Percentiles rank a stretch among this genome's conserved stretches.
Evolutionary conservation across 305 asterid species (phyloP).

Genomic region (Ajuga reptans): DNA sequence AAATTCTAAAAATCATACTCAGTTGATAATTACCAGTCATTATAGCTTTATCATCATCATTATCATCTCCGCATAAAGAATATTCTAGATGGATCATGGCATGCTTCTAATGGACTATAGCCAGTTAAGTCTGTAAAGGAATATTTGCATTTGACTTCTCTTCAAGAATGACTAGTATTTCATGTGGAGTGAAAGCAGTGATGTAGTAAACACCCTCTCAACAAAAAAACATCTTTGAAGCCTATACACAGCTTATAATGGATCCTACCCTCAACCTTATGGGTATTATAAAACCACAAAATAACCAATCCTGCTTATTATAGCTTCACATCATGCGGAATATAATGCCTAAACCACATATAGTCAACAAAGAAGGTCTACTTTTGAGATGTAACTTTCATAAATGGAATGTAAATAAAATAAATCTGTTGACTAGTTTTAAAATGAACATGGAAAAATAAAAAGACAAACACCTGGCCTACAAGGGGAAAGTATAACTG

Average conservation of each 20-base stretch:
- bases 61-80: background rate
- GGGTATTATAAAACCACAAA: background rate
- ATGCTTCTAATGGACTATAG: background rate
- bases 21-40: background rate
- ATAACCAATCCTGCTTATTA: background rate
- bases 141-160: background rate
- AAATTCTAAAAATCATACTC: constrained; percentile 6
- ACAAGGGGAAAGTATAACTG: constrained; percentile 92
- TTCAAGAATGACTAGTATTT: background rate
- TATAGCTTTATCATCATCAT: constrained; percentile 1
- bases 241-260: too few relatives aligned
- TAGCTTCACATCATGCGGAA: background rate
- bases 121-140: background rate
- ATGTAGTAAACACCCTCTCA: too few relatives aligned
- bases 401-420: background rate
- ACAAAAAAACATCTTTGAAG: too few relatives aligned
- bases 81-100: background rate
- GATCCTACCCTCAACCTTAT: too few relatives aligned
- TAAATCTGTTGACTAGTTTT: background rate
- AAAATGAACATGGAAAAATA: constrained; percentile 15
- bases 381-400: constrained; percentile 8
- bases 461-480: constrained; percentile 62
- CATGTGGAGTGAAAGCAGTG: background rate
- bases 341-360: background rate
- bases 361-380: background rate